Evolutionary conservation across 2,329 filamentous ascomycete genomes (phyloP).

Genomic region (Fusarium humuli): DNA sequence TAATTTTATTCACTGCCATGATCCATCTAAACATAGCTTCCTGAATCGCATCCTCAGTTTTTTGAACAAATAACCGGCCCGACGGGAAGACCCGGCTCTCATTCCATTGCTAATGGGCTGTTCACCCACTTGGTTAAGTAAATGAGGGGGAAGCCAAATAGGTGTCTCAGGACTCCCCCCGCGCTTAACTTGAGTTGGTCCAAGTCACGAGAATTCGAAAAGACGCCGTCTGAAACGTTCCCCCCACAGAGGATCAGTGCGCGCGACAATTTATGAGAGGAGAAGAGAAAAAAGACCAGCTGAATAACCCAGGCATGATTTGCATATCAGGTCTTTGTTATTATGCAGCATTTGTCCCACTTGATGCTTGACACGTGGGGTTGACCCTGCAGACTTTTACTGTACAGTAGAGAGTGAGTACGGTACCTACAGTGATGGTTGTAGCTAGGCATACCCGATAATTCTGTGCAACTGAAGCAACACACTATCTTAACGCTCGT

Average conservation of each 20-base stretch:
- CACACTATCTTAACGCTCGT: background rate
- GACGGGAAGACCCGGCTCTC: conserved; percentile 29
- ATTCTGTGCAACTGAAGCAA: background rate
- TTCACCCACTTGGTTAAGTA: background rate
- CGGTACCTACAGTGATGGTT: background rate
- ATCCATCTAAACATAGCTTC: background rate
- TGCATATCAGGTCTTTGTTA: conserved; percentile 23
- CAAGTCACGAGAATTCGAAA: conserved; percentile 16
- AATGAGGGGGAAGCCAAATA: background rate
- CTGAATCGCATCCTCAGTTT: background rate
- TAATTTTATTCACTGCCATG: too few relatives aligned
- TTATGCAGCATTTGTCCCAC: conserved; percentile 33
- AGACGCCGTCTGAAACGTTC: conserved; percentile 27
- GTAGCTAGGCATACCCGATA: background rate
- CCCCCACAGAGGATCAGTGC: conserved; percentile 9
- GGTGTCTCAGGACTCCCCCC: conserved; percentile 13
- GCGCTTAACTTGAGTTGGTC: conserved; percentile 8
- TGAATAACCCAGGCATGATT: conserved; percentile 24
- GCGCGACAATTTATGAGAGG: conserved; percentile 1
- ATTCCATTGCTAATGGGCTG: background rate
- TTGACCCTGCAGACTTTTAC: background rate
- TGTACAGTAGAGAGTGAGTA: background rate
- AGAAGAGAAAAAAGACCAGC: background rate
- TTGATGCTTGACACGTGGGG: conserved; percentile 39
- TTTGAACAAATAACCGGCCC: background rate